These are phyloP conservation scores for Aspergillus sp. DNA, from an alignment of 2,329 filamentous ascomycete genomes.

Conservation along the genomic window DNA sequence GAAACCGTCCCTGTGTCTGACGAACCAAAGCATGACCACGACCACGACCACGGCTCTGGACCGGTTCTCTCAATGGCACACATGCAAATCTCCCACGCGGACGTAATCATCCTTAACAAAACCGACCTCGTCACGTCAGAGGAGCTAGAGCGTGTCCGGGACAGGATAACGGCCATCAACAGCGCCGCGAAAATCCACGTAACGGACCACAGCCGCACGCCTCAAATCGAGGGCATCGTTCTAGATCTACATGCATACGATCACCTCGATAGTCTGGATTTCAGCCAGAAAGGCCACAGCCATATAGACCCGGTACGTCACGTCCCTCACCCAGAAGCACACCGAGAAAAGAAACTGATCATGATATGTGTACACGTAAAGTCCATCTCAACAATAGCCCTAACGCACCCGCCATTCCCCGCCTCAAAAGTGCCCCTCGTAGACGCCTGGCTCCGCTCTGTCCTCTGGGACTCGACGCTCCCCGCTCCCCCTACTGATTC, in stretches of 20 bases:
- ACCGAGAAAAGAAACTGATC: neutral
- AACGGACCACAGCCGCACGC: constrained; percentile 77
- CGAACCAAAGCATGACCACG: constrained; percentile 40
- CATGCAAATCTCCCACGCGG: constrained; percentile 93
- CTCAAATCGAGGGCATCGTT: constrained; percentile 79
- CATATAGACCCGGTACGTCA: constrained; percentile 78
- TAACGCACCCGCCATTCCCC: constrained; percentile 64
- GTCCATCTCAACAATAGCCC: constrained; percentile 76
- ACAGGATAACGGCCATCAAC: constrained; percentile 81
- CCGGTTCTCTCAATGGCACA: constrained; percentile 87
- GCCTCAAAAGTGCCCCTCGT: constrained; percentile 60
- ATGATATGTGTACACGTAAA: constrained; percentile 34
- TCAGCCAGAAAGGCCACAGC: constrained; percentile 75
- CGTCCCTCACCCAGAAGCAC: constrained; percentile 5
- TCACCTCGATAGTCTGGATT: constrained; percentile 70
- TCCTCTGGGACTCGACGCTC: constrained; percentile 71
- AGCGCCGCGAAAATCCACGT: constrained; percentile 80
- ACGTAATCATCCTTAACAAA: constrained; percentile 95
- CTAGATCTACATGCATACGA: constrained; percentile 94
- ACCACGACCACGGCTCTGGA: constrained; percentile 46
- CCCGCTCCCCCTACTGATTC: constrained; percentile 17
- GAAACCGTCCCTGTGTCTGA: constrained; percentile 37
- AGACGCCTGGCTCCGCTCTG: constrained; percentile 77
- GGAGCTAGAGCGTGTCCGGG: constrained; percentile 68
- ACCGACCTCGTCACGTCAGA: constrained; percentile 72